These are phyloP conservation scores for Zygoascus biomembranicola DNA, from an alignment of 805 yeast genomes.

Conservation along the genomic window DNA sequence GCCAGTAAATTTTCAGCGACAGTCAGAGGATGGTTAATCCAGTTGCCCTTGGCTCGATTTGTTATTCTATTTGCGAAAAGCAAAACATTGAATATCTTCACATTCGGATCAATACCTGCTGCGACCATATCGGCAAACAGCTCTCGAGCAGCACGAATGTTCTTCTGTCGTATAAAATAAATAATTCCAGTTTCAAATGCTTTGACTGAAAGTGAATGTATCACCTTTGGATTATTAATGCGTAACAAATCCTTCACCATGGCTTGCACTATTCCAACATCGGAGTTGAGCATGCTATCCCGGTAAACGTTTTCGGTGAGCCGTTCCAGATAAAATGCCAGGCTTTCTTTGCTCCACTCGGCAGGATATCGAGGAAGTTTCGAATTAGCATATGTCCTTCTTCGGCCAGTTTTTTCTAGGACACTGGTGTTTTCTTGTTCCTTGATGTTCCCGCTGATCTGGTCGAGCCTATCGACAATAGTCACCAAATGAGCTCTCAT, in stretches of 20 bases:
- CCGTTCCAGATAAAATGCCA: not conserved
- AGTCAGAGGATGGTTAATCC: slow-evolving; percentile 10
- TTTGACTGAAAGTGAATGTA: slow-evolving; percentile 6
- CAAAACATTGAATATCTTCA: slow-evolving; percentile 15
- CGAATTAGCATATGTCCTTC: not conserved
- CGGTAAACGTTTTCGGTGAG: not conserved
- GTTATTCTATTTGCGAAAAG: slow-evolving; percentile 7
- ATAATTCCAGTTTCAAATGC: slow-evolving; percentile 17
- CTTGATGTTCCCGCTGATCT: not conserved
- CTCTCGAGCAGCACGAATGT: slow-evolving; percentile 13
- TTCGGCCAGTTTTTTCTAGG: not conserved
- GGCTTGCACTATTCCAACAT: slow-evolving; percentile 1
- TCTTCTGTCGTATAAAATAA: slow-evolving; percentile 11
- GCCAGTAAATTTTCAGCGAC: slow-evolving; percentile 5
- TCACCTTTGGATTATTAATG: slow-evolving; percentile 12
- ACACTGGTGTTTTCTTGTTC: not conserved
- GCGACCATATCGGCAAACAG: slow-evolving; percentile 13
- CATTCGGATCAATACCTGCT: slow-evolving; percentile 3
- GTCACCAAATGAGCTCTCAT: not conserved
- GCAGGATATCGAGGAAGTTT: not conserved
- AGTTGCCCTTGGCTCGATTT: not conserved
- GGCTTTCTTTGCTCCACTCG: not conserved
- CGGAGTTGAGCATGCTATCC: not conserved
- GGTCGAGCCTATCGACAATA: not conserved
- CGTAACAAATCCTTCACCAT: slow-evolving; percentile 14